phyloP scores from a whole-genome alignment of 257 asterid species.

The Haberlea rhodopensis region DNA sequence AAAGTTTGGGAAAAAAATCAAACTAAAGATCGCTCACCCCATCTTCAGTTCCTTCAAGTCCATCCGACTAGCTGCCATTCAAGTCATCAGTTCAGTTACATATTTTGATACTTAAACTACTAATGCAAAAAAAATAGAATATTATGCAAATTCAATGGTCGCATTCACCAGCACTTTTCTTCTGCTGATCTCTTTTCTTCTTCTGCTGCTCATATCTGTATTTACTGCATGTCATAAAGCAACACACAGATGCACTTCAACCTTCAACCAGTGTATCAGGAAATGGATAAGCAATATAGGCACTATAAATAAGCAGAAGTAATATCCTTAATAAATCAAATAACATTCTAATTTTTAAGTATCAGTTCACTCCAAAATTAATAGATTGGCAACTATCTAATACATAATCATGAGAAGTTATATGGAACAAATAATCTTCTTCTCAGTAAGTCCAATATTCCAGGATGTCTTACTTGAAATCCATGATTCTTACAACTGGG shows the following conservation, averaged over 20 bases:
- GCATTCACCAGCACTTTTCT: conserved; percentile 70
- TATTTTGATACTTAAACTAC: conserved; percentile 4
- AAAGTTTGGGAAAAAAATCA: conserved; percentile 3
- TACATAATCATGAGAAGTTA: conserved; percentile 1
- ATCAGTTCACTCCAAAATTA: conserved; percentile 3
- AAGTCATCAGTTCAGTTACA: conserved; percentile 31
- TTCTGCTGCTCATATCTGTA: conserved; percentile 86
- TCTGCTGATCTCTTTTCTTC: conserved; percentile 96
- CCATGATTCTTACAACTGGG: conserved; percentile 92
- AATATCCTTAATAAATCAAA: neutral
- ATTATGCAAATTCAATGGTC: conserved; percentile 13
- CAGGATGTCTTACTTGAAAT: conserved; percentile 67
- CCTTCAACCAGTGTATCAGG: conserved; percentile 10
- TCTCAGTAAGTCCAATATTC: neutral
- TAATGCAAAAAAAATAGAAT: conserved; percentile 18
- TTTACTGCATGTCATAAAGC: conserved; percentile 50
- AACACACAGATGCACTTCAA: conserved; percentile 16
- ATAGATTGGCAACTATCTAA: neutral
- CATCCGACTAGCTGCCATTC: conserved; percentile 78
- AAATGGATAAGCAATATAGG: neutral
- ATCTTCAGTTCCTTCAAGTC: conserved; percentile 96
- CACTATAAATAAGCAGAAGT: conserved; percentile 10
- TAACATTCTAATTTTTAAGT: conserved; percentile 7
- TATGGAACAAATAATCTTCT: no score
- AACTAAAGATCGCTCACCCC: conserved; percentile 63